phyloP scores from a whole-genome alignment of 2,329 filamentous ascomycete genomes.

The Lomentospora prolificans region DNA sequence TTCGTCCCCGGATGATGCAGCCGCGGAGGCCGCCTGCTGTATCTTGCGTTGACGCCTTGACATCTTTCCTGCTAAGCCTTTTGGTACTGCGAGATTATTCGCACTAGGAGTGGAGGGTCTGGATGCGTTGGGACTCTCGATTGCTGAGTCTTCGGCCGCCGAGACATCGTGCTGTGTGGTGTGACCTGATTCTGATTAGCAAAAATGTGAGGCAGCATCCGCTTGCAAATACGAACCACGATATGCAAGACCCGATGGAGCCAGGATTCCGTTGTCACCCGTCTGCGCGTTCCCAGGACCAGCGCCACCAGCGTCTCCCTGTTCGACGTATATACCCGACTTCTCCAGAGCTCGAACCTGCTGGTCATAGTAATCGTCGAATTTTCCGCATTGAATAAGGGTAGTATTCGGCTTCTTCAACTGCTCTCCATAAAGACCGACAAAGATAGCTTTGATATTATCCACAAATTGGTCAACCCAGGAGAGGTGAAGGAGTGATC shows the following conservation, averaged over 20 bases:
- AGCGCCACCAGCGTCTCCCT: background rate
- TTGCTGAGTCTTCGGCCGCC: conserved; percentile 3
- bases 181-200: background rate
- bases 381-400: conserved; percentile 65
- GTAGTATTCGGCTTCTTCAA: conserved; percentile 72
- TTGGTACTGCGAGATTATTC: conserved; percentile 55
- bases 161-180: background rate
- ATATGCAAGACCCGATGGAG: conserved; percentile 16
- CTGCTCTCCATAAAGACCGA: conserved; percentile 81
- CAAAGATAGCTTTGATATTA: conserved; percentile 86
- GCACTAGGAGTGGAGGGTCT: conserved; percentile 65
- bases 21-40: conserved; percentile 55
- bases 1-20: conserved; percentile 79
- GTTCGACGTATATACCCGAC: conserved; percentile 22
- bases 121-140: conserved; percentile 43
- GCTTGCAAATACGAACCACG: background rate
- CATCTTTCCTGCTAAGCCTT: conserved; percentile 65
- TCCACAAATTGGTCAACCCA: conserved; percentile 97
- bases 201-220: background rate
- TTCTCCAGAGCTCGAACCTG: conserved; percentile 75
- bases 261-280: conserved; percentile 15
- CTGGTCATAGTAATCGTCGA: conserved; percentile 91
- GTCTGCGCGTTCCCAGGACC: background rate
- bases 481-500: conserved; percentile 84
- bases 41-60: conserved; percentile 70